Base-by-base conservation (phyloP, 768 basidiomycete genomes). In the Lentinula aciculospora region DNA sequence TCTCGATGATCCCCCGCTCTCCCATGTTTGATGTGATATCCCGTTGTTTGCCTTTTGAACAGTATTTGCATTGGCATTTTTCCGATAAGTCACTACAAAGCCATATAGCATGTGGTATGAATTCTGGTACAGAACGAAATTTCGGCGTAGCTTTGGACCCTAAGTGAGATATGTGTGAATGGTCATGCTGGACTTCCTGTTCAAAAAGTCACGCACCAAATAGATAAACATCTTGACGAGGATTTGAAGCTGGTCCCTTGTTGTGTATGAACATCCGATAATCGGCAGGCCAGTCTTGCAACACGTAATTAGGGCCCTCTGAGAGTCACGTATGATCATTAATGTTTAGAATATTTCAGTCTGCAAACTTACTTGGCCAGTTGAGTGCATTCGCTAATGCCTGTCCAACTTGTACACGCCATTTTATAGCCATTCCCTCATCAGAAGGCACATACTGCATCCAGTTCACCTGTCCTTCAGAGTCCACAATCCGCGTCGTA, bases 111-210 rank as follows among this genome's bases (percentile, higher is more conserved):
- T 94, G 92, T 3, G 91, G 90, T 47, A 88, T 80, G 67, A 94
- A 92, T 66, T 94, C 92, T 48, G 87, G 86, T n/a, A 84, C 74
- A 12, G 91, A 92, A 42, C 92, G 87, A 69, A 92, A 94, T 56
- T 73, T 80, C 29, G 71, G 72, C 39, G 76, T 70, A n/a, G n/a
- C 12, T 27, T 34, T 54, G 49, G 54, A 62, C 37, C 55, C 25
- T 39, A 23, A 25, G 23, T 19, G 12, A 23, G 9, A 19, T 13
- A 47, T 15, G 4, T 4, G 25, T n/a, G 28, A n/a, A 42, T 6
- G 5, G 3, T 9, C 21, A 42, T 55, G 7, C 25, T 36, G 10
- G 10, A 17, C 31, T 29, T 19, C n/a, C 19, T 56, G 2, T 27
- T 2, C 1, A 15, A 19, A 49, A 17, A 28, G 21, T n/a, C 13